Evolutionary conservation across 768 basidiomycete genomes (phyloP), one percentile per base, ranked within the genome.

Genomic region (Boletus tylopilopsis): DNA sequence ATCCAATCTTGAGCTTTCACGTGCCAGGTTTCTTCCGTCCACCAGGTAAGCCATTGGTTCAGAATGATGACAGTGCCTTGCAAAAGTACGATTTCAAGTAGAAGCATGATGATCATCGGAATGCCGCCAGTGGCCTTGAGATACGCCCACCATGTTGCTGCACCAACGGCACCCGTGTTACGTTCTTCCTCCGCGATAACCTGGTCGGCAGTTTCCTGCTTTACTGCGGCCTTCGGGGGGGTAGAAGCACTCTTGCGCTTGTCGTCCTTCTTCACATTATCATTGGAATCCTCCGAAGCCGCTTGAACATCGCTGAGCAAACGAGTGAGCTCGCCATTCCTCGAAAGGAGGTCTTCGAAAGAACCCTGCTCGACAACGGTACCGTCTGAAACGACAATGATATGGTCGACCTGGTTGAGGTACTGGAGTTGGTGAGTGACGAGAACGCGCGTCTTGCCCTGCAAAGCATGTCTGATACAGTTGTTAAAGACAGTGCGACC

Each of bases 351-450:
- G 30, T 71, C 61, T 7, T 71, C 68, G 50, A 71, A 77, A 16
- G 69, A 50, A 21, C 76, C 76, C 51, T 75, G 67, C 54, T 79
- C 78, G 34, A 71, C 72, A 11, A 79, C 66, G 30, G 50, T 45
- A 2, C 79, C 79, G 13, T 75, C 66, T 13, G 70, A 66, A 11
- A 79, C 59, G 42, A 80, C 77, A 23, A 80, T 64, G 42, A 81
- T 68, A 27, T 76, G 63, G 54, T 79, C 79, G 58, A 66, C 63
- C 40, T 66, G 60, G 40, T 49, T 64, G 47, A 66, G 63, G 42
- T 66, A 66, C 35, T 66, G 64, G 38, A 66, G 64, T 29, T 61
- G 64, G 46, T 66, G 64, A 35, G 64, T 66, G 16, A 66, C 62
- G 24, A 66, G 59, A 37, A 65, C 34, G 2, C 64, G 64, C 4